Percentiles rank a stretch among this genome's conserved stretches.
phyloP scores from a whole-genome alignment of 352 stramenopile genomes.

The Pythium grandisporangium region DNA sequence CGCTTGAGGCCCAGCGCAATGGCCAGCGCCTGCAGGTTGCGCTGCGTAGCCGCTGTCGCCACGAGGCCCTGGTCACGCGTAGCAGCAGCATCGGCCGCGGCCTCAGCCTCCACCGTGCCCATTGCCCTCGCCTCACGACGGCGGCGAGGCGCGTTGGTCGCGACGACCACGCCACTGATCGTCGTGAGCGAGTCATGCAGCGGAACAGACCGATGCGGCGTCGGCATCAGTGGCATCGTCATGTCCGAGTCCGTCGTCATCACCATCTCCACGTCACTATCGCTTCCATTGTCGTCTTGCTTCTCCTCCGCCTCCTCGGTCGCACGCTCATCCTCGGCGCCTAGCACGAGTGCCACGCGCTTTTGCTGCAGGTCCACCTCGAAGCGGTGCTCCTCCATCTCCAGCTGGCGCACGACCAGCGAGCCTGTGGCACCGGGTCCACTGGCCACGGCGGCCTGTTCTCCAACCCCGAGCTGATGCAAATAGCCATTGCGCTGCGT shows the following conservation, averaged over 20 bases:
- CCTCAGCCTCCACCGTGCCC: neutral
- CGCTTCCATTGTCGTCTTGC: too few species aligned
- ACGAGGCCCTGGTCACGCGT: slow-evolving; percentile 25
- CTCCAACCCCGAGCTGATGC: slow-evolving; percentile 27
- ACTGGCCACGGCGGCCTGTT: slow-evolving; percentile 32
- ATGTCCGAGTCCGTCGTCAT: neutral
- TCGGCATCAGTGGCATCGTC: too few species aligned
- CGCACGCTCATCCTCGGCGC: neutral
- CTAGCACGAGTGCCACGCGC: slow-evolving; percentile 22
- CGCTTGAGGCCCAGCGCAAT: slow-evolving; percentile 76
- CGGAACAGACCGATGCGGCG: slow-evolving; percentile 19
- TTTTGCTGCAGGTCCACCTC: slow-evolving; percentile 33
- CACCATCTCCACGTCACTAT: neutral
- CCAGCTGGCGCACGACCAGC: slow-evolving; percentile 40
- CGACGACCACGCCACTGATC: slow-evolving; percentile 76
- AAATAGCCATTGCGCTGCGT: slow-evolving; percentile 57
- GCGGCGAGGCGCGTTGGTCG: slow-evolving; percentile 33
- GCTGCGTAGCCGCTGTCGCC: slow-evolving; percentile 58
- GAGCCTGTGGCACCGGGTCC: too few species aligned
- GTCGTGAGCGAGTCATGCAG: slow-evolving; percentile 75
- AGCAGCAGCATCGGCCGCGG: neutral
- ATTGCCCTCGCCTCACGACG: neutral
- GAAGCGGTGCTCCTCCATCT: slow-evolving; percentile 44
- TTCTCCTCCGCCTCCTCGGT: too few species aligned
- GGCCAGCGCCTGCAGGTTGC: slow-evolving; percentile 68